Evolutionary conservation across 345 rosid species (phyloP).

Genomic region (Isatis tinctoria): DNA sequence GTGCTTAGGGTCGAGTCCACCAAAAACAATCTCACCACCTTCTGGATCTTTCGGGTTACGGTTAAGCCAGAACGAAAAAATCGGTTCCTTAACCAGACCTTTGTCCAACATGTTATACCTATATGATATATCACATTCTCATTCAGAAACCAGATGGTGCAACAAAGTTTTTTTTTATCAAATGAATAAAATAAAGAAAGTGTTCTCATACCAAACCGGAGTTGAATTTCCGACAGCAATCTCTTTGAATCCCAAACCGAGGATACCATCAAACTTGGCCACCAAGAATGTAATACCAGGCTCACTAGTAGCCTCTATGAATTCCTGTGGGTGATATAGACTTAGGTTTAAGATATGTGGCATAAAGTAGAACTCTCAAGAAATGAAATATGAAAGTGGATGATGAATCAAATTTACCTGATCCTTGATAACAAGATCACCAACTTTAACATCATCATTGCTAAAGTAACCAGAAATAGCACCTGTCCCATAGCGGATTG

Average conservation of each 20-base stretch:
- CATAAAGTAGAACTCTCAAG: background rate
- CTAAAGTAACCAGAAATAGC: constrained; percentile 84
- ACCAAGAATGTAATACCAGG: constrained; percentile 81
- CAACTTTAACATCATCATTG: constrained; percentile 73
- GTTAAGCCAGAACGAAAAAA: constrained; percentile 93
- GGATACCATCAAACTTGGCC: constrained; percentile 89
- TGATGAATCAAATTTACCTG: constrained; percentile 41
- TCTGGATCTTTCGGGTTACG: constrained; percentile 62
- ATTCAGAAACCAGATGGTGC: background rate
- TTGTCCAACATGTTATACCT: constrained; percentile 89
- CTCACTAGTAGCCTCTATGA: constrained; percentile 91
- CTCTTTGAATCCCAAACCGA: constrained; percentile 95
- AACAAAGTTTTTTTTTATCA: no score
- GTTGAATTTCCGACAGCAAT: constrained; percentile 73
- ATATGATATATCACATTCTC: constrained; percentile 2
- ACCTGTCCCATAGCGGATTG: constrained; percentile 86
- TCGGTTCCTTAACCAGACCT: constrained; percentile 70
- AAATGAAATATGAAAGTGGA: background rate
- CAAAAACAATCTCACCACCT: constrained; percentile 94
- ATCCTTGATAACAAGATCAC: constrained; percentile 58
- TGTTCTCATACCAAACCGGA: constrained; percentile 69
- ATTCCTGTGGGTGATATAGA: constrained; percentile 47
- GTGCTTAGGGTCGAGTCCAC: constrained; percentile 76
- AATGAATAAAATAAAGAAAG: background rate
- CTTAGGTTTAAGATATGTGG: background rate